Evolutionary conservation across 2,329 filamentous ascomycete genomes (phyloP).

Genomic region (Diaporthe longicolla): DNA sequence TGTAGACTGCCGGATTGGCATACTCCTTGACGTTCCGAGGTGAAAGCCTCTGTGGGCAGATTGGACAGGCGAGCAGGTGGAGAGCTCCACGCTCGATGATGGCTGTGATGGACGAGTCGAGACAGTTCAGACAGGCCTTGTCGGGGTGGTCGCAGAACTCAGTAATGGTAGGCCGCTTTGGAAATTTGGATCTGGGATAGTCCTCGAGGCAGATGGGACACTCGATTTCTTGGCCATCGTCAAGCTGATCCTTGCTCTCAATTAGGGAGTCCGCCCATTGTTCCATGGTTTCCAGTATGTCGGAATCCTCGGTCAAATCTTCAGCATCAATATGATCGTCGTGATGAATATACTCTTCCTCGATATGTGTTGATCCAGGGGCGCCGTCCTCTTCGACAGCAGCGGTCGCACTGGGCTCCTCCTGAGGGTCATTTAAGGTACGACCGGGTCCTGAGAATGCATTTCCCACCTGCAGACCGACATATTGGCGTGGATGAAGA

Average conservation of each 20-base stretch:
- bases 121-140: slow-evolving; percentile 40
- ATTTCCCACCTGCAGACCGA: fast-evolving
- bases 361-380: background rate
- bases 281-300: no score
- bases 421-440: slow-evolving; percentile 23
- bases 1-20: slow-evolving; percentile 18
- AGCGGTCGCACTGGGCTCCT: background rate
- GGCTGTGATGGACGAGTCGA: slow-evolving; percentile 37
- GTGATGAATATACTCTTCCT: background rate
- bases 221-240: slow-evolving; percentile 30
- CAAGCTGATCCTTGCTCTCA: background rate
- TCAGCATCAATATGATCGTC: background rate
- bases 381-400: background rate
- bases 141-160: slow-evolving; percentile 39
- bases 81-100: slow-evolving; percentile 38
- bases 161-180: slow-evolving; percentile 25
- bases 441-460: slow-evolving; percentile 23
- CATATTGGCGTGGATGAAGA: background rate
- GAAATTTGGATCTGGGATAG: slow-evolving; percentile 37
- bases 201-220: slow-evolving; percentile 40
- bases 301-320: background rate
- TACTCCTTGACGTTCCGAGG: slow-evolving; percentile 32
- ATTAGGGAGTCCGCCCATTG: no score
- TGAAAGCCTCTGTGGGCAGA: slow-evolving; percentile 39
- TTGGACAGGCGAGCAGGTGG: slow-evolving; percentile 39